Evolutionary conservation across 306 rosid genomes (phyloP).

Genomic region (Ormosia semicastrata): DNA sequence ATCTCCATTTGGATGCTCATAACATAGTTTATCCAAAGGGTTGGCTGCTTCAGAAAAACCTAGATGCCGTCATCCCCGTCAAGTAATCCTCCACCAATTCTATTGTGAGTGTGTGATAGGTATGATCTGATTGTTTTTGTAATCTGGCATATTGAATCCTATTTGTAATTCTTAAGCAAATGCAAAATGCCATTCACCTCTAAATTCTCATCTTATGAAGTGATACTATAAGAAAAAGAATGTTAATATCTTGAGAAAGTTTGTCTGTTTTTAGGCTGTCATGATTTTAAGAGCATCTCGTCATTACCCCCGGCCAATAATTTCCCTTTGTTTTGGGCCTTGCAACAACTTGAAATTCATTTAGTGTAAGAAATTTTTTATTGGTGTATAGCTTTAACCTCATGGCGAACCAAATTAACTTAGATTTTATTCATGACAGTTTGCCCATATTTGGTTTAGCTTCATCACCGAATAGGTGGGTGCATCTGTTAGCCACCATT

Average conservation of each 20-base stretch:
- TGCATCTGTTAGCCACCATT: constrained; percentile 31
- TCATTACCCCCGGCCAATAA: neutral
- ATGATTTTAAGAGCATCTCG: neutral
- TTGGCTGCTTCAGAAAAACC: constrained; percentile 81
- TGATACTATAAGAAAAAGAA: constrained; percentile 19
- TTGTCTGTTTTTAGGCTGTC: constrained; percentile 9
- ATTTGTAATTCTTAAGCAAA: constrained; percentile 29
- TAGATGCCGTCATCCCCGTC: constrained; percentile 63
- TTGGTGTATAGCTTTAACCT: constrained; percentile 9
- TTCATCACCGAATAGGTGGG: constrained; percentile 33
- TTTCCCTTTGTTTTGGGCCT: neutral
- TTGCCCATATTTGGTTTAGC: constrained; percentile 30
- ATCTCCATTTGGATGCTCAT: constrained; percentile 76
- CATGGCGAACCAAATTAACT: neutral
- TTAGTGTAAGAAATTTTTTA: neutral
- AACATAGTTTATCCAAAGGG: constrained; percentile 66
- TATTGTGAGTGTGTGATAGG: constrained; percentile 60
- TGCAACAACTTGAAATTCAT: constrained; percentile 12
- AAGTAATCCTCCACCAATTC: constrained; percentile 42
- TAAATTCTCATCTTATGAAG: constrained; percentile 18
- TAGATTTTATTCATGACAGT: constrained; percentile 40
- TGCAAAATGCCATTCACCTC: constrained; percentile 4
- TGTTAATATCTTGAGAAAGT: constrained; percentile 12
- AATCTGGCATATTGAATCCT: constrained; percentile 14
- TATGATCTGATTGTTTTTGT: constrained; percentile 41